phyloP scores from a whole-genome alignment of 176 grass and related monocot species.

The Cenchrus fungigraminus region DNA sequence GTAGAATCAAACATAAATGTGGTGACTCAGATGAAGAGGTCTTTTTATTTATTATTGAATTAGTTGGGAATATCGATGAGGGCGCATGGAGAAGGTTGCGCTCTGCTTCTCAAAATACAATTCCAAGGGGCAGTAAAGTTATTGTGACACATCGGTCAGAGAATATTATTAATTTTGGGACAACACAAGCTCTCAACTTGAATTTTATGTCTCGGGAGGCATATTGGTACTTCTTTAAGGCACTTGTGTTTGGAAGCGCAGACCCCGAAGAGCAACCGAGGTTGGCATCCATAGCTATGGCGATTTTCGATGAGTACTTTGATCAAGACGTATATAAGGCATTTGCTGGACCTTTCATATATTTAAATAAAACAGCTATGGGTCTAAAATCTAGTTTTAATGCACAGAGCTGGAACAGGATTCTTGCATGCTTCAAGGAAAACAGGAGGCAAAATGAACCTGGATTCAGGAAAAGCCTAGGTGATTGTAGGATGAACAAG shows the following conservation, averaged over 20 bases:
- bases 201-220: not conserved
- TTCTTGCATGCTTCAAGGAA: not conserved
- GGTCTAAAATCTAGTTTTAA: not conserved
- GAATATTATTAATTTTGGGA: not conserved
- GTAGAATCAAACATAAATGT: constrained; percentile 4
- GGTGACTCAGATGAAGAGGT: not conserved
- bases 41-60: constrained; percentile 19
- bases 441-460: not conserved
- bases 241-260: not conserved
- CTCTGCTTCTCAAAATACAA: not conserved
- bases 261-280: not conserved
- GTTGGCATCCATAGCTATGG: not conserved
- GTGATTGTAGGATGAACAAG: not conserved
- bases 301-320: constrained; percentile 14
- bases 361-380: not conserved
- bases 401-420: not conserved
- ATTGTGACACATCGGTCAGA: constrained; percentile 23
- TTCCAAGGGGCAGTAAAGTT: not conserved
- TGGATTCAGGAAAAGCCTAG: not conserved
- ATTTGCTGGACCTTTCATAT: not conserved
- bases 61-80: not conserved
- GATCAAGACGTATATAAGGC: not conserved
- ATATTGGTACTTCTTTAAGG: not conserved
- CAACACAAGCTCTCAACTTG: not conserved
- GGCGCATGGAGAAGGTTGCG: not conserved